Percentiles rank a stretch among this genome's conserved stretches.
Conservation (phyloP, 768 basidiomycete species). For the Pisolithus sp. region DNA sequence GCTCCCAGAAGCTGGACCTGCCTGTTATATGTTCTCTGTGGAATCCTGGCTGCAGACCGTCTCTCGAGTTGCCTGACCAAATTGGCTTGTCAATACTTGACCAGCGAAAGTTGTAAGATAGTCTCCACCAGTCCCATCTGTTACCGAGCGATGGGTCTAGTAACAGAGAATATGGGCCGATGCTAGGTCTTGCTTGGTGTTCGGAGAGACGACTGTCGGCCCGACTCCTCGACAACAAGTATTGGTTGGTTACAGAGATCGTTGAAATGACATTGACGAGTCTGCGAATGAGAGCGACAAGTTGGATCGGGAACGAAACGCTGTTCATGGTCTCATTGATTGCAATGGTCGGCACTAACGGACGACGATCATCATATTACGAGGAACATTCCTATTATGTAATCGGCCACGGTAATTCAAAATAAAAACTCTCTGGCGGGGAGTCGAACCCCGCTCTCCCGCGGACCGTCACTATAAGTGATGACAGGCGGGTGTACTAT, state of each 20-base stretch:
- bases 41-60: not conserved
- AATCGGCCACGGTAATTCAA: not conserved
- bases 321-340: constrained; percentile 31
- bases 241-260: constrained; percentile 65
- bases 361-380: not conserved
- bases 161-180: not conserved
- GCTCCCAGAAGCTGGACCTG: not conserved
- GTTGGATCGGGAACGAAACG: constrained; percentile 49
- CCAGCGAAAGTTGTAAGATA: constrained; percentile 3
- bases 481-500: constrained; percentile 47
- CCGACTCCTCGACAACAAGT: constrained; percentile 32
- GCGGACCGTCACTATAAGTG: constrained; percentile 13
- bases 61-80: not conserved
- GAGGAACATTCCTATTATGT: not conserved
- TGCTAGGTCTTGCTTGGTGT: not conserved
- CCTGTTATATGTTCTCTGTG: not conserved
- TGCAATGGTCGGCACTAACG: not conserved
- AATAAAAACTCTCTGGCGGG: constrained; percentile 36
- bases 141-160: not conserved
- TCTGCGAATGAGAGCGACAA: constrained; percentile 56
- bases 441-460: constrained; percentile 41
- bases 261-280: constrained; percentile 64
- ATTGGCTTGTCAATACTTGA: not conserved
- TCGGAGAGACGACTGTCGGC: not conserved
- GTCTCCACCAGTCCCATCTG: constrained; percentile 14